Conservation (phyloP, 2,329 filamentous ascomycete species). For the Anthostomella pinea region DNA sequence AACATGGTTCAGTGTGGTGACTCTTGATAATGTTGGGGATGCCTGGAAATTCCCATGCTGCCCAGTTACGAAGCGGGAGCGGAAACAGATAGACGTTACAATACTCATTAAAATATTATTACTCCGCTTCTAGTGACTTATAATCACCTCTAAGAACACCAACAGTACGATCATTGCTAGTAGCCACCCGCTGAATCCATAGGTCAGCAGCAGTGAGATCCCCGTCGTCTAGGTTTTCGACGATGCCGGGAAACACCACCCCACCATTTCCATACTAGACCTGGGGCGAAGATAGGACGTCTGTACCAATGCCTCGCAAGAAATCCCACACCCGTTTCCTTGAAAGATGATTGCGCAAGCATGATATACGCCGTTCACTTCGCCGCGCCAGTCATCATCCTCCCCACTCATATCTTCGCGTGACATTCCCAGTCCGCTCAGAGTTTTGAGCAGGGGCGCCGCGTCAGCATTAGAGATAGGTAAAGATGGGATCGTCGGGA, state of each 20-base stretch:
- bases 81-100: too few relatives aligned
- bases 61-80: too few relatives aligned
- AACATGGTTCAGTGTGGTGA: too few relatives aligned
- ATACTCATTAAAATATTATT: too few relatives aligned
- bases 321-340: conserved; percentile 1
- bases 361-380: conserved; percentile 9
- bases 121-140: too few relatives aligned
- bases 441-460: conserved; percentile 62
- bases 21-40: too few relatives aligned
- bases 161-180: conserved; percentile 1
- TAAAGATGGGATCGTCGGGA: conserved; percentile 52
- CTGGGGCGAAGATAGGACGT: conserved; percentile 13
- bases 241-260: conserved; percentile 10
- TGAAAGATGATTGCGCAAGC: conserved; percentile 9
- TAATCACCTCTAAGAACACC: neutral
- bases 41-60: too few relatives aligned
- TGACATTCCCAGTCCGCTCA: conserved; percentile 62
- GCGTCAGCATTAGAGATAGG: conserved; percentile 71
- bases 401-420: conserved; percentile 23
- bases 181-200: conserved; percentile 5
- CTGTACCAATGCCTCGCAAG: conserved; percentile 14
- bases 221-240: conserved; percentile 10
- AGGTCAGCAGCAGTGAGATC: conserved; percentile 8
- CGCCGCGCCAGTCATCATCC: conserved; percentile 13
- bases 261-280: conserved; percentile 13